Evolutionary conservation across 1,139 yeast genomes (phyloP), one percentile per base, ranked within the genome.

Genomic region (Hansenula sp.): DNA sequence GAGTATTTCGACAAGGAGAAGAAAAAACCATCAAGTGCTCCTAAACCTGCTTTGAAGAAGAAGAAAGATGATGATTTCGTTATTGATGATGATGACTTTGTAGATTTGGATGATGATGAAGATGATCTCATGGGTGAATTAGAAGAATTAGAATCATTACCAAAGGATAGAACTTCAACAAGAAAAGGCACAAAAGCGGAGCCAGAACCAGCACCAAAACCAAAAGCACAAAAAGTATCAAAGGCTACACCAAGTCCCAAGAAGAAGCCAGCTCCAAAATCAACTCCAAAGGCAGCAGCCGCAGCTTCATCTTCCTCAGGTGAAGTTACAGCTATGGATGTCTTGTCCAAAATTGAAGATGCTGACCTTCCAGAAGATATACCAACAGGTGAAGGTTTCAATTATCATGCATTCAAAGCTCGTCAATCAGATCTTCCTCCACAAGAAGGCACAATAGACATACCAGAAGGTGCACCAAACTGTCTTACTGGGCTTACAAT

Each of bases 401-500:
- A 75, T 50, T 82, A 71, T 57, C 72, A 71, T 46, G 76, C 72
- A 38, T 58, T 69, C 50, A 71, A 72, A 51, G 71, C 75, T n/a
- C 69, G 68, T 44, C 71, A 66, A 40, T 55, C 67, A 12, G 60
- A 60, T 30, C 60, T 58, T 29, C 66, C 61, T 6, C 60, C 55
- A 16, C 51, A 60, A 18, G 26, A 62, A 1, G 57, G 56, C 12
- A 48, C 28, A 14, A 37, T 55, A 32, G 77, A 72, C 13, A 65
- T 83, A 17, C 95, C 96, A 0, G 79, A 74, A 48, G 96, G 96
- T 0, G 74, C 80, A 18, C 85, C 89, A 3, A 80, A 88, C 57
- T 90, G 97, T 63, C 65, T 90, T 31, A 71, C 82, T 1, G 98
- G 98, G 0, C 64, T 92, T 36, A 88, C 95, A 0, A 84, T 92